These are phyloP conservation scores for Pythium brassicae DNA, from an alignment of 352 stramenopile species.

Conservation along the genomic window DNA sequence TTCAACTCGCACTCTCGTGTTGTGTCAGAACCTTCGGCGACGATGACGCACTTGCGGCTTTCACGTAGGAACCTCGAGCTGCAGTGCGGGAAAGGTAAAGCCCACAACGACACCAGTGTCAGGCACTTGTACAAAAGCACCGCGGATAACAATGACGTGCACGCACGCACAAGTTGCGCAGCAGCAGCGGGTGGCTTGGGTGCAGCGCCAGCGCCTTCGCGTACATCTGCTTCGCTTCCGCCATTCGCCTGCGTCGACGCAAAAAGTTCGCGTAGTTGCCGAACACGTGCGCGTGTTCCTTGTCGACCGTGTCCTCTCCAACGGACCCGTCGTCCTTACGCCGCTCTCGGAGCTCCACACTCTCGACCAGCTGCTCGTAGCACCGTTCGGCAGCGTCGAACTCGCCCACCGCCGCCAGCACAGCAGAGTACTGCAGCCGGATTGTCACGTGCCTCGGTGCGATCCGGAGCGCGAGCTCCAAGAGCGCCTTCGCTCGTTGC, in stretches of 20 bases:
- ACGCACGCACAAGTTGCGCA: slow-evolving; percentile 18
- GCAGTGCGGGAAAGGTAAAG: too few relatives aligned
- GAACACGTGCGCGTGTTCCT: slow-evolving; percentile 15
- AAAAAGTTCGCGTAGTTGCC: slow-evolving; percentile 23
- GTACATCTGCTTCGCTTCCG: slow-evolving; percentile 18
- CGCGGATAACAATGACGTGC: not conserved
- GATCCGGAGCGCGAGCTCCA: slow-evolving; percentile 19
- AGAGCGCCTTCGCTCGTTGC: slow-evolving; percentile 12
- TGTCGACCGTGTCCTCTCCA: not conserved
- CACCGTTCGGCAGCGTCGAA: not conserved
- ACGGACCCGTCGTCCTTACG: not conserved
- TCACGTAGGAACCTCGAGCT: too few relatives aligned
- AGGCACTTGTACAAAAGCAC: too few relatives aligned
- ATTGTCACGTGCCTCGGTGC: slow-evolving; percentile 16
- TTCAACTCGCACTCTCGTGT: too few relatives aligned
- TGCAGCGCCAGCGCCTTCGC: slow-evolving; percentile 10
- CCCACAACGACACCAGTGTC: too few relatives aligned
- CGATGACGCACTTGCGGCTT: too few relatives aligned
- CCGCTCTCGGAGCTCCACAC: not conserved
- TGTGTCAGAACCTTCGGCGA: too few relatives aligned
- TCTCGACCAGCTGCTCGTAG: slow-evolving; percentile 14
- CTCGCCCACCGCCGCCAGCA: slow-evolving; percentile 8
- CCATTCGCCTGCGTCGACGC: not conserved
- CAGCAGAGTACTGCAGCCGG: slow-evolving; percentile 15
- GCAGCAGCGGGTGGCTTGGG: slow-evolving; percentile 9